Conservation (phyloP, 805 yeast species). For the Wickerhamiella lipophila region DNA sequence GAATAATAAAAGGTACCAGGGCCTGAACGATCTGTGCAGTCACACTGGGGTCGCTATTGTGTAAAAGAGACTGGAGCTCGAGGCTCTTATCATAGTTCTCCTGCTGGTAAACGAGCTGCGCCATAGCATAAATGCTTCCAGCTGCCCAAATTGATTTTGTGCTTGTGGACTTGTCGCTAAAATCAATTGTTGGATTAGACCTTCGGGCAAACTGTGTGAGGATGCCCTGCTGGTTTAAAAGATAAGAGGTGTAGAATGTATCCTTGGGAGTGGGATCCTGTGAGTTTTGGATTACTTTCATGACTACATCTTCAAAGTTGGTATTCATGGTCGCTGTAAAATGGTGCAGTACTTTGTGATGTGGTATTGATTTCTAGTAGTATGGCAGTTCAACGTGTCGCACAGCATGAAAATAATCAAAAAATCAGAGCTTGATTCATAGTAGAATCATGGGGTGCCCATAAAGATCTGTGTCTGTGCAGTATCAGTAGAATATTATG, state of each 20-base stretch:
- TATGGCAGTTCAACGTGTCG: too few relatives aligned
- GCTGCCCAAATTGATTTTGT: constrained; percentile 4
- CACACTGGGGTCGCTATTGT: constrained; percentile 35
- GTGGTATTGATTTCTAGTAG: too few relatives aligned
- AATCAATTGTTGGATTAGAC: constrained; percentile 1
- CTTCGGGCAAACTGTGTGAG: neutral
- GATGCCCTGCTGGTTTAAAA: neutral
- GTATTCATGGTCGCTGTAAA: neutral
- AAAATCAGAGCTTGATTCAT: too few relatives aligned
- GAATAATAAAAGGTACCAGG: neutral
- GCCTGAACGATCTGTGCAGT: neutral
- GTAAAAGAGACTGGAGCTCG: constrained; percentile 73
- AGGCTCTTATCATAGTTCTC: constrained; percentile 33
- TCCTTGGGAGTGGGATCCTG: neutral
- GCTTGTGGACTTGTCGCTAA: neutral
- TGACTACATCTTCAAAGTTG: constrained; percentile 1
- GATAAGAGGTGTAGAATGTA: neutral
- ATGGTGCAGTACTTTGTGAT: neutral
- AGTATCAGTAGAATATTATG: too few relatives aligned
- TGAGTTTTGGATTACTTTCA: neutral
- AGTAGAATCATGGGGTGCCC: too few relatives aligned
- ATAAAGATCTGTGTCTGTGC: too few relatives aligned
- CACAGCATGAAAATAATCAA: too few relatives aligned
- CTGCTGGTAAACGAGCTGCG: neutral
- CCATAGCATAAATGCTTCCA: constrained; percentile 7